Percentiles rank a stretch among this genome's conserved stretches.
phyloP scores from a whole-genome alignment of 176 grass and related monocot genomes.

The Triticum urartu region DNA sequence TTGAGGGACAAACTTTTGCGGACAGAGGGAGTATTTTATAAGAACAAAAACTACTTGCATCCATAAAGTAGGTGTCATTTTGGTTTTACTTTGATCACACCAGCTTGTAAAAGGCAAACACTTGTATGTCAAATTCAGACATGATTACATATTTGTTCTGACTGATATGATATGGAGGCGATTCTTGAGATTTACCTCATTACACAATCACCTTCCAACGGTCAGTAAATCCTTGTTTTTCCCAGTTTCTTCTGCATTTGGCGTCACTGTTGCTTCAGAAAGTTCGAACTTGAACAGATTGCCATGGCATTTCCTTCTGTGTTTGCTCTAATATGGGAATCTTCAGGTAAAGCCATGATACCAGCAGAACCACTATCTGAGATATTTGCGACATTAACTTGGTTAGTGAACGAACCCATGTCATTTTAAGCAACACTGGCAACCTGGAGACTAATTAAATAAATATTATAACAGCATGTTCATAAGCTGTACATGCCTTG shows the following conservation, averaged over 20 bases:
- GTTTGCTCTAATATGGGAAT: constrained; percentile 12
- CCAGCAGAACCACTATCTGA: constrained; percentile 14
- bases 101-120: too few species aligned
- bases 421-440: not conserved
- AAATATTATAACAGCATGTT: not conserved
- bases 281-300: not conserved
- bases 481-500: not conserved
- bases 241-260: constrained; percentile 21
- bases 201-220: constrained; percentile 1
- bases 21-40: too few species aligned
- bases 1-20: too few species aligned
- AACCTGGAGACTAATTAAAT: not conserved
- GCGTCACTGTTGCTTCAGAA: constrained; percentile 19
- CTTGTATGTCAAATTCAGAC: too few species aligned
- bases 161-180: too few species aligned
- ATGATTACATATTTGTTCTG: too few species aligned
- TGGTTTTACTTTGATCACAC: too few species aligned
- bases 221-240: constrained; percentile 17
- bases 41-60: too few species aligned
- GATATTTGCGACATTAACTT: not conserved
- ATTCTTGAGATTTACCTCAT: too few species aligned
- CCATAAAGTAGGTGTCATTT: too few species aligned
- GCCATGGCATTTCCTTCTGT: constrained; percentile 16
- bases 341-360: constrained; percentile 16
- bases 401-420: not conserved